Percentiles rank a stretch among this genome's conserved stretches.
Conservation (phyloP, 2,329 filamentous ascomycete species). For the Trichoderma guizhouense region DNA sequence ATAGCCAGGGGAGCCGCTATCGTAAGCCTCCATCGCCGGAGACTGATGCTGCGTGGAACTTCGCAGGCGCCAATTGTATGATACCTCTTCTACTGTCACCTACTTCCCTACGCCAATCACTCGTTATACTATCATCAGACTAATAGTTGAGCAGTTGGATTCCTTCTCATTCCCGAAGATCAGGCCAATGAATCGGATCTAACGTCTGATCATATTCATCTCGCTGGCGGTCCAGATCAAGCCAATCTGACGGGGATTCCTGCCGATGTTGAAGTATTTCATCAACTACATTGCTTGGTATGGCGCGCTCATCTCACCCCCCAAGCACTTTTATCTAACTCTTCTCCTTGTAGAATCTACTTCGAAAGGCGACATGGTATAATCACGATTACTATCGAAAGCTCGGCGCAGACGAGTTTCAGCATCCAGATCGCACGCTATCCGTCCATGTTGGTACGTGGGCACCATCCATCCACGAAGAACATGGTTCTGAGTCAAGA, state of each 20-base stretch:
- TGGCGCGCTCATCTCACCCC: not conserved
- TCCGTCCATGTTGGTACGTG: not conserved
- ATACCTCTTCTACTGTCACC: not conserved
- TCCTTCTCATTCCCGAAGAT: not conserved
- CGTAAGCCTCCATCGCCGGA: not conserved
- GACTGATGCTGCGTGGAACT: not conserved
- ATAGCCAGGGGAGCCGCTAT: not conserved
- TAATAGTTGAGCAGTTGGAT: not conserved
- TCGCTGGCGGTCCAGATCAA: not conserved
- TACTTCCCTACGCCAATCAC: not conserved
- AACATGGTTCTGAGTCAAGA: not conserved
- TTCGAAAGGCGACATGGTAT: not conserved
- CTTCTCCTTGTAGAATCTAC: not conserved
- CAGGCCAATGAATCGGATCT: not conserved
- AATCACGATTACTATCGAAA: slow-evolving; percentile 4
- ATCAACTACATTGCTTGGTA: slow-evolving; percentile 3
- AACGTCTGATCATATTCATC: not conserved
- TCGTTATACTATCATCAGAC: not conserved
- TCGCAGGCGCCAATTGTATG: not conserved
- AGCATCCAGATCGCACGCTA: not conserved
- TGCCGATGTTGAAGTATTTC: not conserved
- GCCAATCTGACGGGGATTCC: not conserved
- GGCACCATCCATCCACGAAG: not conserved
- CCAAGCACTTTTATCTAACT: not conserved
- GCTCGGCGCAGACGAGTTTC: not conserved